Conservation (phyloP, 2,329 filamentous ascomycete species). For the Verticillium klebahnii region DNA sequence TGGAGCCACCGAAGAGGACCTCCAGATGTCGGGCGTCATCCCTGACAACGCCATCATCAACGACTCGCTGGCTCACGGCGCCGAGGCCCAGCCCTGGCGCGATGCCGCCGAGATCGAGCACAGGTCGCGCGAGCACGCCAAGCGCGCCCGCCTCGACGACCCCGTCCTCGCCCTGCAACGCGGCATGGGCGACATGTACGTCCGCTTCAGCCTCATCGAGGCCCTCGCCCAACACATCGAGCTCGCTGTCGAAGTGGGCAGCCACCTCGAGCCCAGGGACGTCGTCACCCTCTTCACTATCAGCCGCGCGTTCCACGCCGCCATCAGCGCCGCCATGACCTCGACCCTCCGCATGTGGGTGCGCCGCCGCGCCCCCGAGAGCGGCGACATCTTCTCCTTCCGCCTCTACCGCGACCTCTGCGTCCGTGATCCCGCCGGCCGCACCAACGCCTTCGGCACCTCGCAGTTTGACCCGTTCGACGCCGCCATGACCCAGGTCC, state of each 20-base stretch:
- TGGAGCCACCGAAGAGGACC: background rate
- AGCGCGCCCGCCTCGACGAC: background rate
- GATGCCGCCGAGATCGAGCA: background rate
- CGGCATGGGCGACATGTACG: background rate
- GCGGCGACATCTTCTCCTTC: slow-evolving; percentile 56
- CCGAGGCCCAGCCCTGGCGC: background rate
- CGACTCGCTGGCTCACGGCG: slow-evolving; percentile 2
- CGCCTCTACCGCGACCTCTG: slow-evolving; percentile 52
- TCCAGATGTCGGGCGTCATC: slow-evolving; percentile 1
- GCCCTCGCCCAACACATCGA: slow-evolving; percentile 40
- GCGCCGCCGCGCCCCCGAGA: slow-evolving; percentile 46
- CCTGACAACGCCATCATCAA: slow-evolving; percentile 2
- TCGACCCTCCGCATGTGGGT: slow-evolving; percentile 55
- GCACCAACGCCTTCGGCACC: slow-evolving; percentile 28
- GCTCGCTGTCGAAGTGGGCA: slow-evolving; percentile 50
- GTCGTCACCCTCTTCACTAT: slow-evolving; percentile 62
- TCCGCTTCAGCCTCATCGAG: slow-evolving; percentile 37
- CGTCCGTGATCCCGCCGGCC: slow-evolving; percentile 54
- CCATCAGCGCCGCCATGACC: slow-evolving; percentile 55
- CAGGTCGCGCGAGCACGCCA: background rate
- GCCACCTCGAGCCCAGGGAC: slow-evolving; percentile 48
- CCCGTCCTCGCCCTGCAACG: background rate
- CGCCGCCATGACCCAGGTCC: slow-evolving; percentile 25
- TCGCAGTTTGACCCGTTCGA: slow-evolving; percentile 7
- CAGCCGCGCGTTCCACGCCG: slow-evolving; percentile 56